phyloP scores from a whole-genome alignment of 2,329 filamentous ascomycete species.

The Colletotrichum sp. region DNA sequence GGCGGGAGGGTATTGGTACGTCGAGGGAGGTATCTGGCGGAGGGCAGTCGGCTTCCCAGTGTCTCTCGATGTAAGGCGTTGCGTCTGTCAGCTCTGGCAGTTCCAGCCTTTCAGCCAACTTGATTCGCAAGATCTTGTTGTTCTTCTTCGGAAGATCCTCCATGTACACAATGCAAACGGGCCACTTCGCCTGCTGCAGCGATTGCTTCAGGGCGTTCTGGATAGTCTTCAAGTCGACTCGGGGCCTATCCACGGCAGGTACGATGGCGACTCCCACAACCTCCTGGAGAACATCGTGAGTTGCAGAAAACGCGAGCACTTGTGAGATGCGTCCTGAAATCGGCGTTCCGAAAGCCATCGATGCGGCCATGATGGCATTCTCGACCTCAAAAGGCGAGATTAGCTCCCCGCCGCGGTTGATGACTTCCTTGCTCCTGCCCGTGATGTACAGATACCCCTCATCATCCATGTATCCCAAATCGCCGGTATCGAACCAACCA shows the following conservation, averaged over 20 bases:
- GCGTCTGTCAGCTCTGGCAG: conserved; percentile 50
- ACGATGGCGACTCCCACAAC: conserved; percentile 60
- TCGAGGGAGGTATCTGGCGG: conserved; percentile 51
- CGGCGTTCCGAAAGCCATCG: conserved; percentile 43
- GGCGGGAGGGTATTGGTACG: conserved; percentile 39
- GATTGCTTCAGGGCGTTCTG: conserved; percentile 51
- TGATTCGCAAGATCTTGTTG: conserved; percentile 63
- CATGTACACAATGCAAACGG: conserved; percentile 59
- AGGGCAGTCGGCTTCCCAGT: conserved; percentile 56
- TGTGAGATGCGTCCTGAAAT: conserved; percentile 52
- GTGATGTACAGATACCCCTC: conserved; percentile 60
- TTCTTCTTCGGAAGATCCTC: conserved; percentile 59
- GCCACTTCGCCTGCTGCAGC: conserved; percentile 59
- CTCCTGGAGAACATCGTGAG: conserved; percentile 60
- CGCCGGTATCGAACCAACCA: conserved; percentile 62
- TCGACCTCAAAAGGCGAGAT: conserved; percentile 66
- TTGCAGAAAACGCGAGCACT: conserved; percentile 58
- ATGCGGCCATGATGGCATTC: conserved; percentile 56
- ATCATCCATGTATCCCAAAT: conserved; percentile 56
- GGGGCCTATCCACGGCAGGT: conserved; percentile 44
- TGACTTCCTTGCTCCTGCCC: conserved; percentile 61
- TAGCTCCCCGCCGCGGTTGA: conserved; percentile 63
- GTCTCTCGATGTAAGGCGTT: conserved; percentile 46
- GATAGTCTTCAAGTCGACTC: conserved; percentile 53
- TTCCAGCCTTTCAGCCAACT: conserved; percentile 51